These are phyloP conservation scores for Pouteria glomerata DNA, from an alignment of 148 eudicot genomes.

Conservation along the genomic window DNA sequence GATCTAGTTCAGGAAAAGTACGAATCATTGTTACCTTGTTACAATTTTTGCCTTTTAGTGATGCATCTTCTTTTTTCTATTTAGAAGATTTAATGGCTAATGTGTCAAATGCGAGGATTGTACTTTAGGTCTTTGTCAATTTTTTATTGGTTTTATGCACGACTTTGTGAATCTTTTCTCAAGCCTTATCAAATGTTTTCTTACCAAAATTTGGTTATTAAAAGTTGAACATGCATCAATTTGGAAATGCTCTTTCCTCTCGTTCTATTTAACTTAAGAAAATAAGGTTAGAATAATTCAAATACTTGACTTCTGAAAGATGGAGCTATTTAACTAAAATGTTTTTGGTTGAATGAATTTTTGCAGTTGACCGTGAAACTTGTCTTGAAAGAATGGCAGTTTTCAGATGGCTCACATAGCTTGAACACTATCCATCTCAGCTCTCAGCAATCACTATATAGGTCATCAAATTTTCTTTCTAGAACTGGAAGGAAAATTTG, in stretches of 20 bases:
- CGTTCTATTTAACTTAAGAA: neutral
- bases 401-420: constrained; percentile 80
- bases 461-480: constrained; percentile 38
- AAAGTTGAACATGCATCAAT: neutral
- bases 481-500: constrained; percentile 79
- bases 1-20: constrained; percentile 69
- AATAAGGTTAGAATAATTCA: neutral
- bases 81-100: neutral
- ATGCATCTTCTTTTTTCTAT: neutral
- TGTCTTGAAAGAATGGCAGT: constrained; percentile 89
- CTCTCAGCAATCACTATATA: constrained; percentile 43
- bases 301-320: neutral
- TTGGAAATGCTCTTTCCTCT: too few species aligned
- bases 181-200: too few species aligned
- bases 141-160: too few species aligned
- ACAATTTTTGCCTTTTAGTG: too few species aligned
- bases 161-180: too few species aligned
- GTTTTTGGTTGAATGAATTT: constrained; percentile 3
- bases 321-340: neutral
- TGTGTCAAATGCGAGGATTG: neutral
- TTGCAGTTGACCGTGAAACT: constrained; percentile 79
- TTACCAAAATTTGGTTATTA: too few species aligned
- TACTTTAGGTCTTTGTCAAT: neutral
- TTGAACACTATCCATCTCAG: constrained; percentile 28
- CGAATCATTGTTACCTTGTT: neutral